Evolutionary conservation across 768 basidiomycete species (phyloP), one percentile per base, ranked within the genome.

Genomic region (Hydnum rufescens): DNA sequence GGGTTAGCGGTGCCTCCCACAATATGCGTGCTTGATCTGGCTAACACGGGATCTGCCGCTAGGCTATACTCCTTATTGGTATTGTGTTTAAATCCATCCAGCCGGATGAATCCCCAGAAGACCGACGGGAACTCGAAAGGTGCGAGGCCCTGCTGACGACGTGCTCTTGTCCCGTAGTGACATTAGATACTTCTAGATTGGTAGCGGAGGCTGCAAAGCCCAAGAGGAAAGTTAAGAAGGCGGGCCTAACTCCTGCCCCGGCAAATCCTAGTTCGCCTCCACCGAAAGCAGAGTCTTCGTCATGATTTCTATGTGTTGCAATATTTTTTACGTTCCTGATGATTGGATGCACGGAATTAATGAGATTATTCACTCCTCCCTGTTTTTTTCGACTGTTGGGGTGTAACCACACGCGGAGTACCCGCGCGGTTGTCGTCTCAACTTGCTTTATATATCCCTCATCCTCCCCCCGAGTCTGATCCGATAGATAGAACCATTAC

Each of bases 41-140:
- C 47, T 16, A 42, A 5, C 39, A 3, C 31, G 25, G 29, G 50
- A 30, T 4, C 19, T 5, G 39, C 4, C 44, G 25, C 4, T 59
- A 89, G 81, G 92, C 82, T 42, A 70, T 97, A n/a, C 68, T 97
- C 53, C 70, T 87, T 16, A 80, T 83, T 31, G 95, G 93, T 4
- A 81, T 82, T 16, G 79, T 93, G 58, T 93, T 96, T 72, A 93
- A 92, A 64, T 67, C 72, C 3, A 75, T 84, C 0, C 62, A 73
- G 29, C 83, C 95, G 2, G 93, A 97, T 61, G 89, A 86, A 62
- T 80, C 85, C 4, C 92, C 95, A 61, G 82, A 83, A 62, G 95
- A 95, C 61, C 77, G 95, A 25, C 74, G 95, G 47, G 89, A 96
- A 65, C 75, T 99, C 19, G 95, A 99, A 66, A 70, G 89, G 83